These are phyloP conservation scores for Poronia punctata DNA, from an alignment of 495 filamentous ascomycete species.

Conservation along the genomic window DNA sequence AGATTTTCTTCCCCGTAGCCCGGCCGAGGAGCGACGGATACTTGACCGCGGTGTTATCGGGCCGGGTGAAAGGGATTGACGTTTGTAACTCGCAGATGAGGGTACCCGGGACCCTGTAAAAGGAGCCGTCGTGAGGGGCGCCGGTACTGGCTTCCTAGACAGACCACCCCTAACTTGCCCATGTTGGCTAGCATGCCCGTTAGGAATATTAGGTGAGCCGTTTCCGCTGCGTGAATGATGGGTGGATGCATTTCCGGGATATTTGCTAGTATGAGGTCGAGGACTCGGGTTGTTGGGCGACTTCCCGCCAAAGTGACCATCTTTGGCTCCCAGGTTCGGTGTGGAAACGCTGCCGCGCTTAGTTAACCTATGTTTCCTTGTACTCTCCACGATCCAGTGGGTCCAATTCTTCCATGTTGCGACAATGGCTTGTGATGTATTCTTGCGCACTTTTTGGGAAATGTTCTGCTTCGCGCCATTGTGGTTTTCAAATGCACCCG, in stretches of 20 bases:
- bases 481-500: slow-evolving; percentile 30
- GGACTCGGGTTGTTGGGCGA: slow-evolving; percentile 40
- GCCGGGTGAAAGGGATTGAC: slow-evolving; percentile 81
- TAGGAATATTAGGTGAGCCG: slow-evolving; percentile 17
- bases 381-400: slow-evolving; percentile 46
- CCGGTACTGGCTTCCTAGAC: slow-evolving; percentile 15
- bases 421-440: slow-evolving; percentile 42
- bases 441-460: slow-evolving; percentile 37
- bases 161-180: slow-evolving; percentile 7
- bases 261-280: slow-evolving; percentile 49
- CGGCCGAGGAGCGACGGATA: slow-evolving; percentile 61
- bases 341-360: slow-evolving; percentile 49
- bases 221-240: slow-evolving; percentile 10
- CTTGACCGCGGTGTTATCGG: slow-evolving; percentile 84
- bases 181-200: slow-evolving; percentile 11
- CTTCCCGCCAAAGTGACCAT: slow-evolving; percentile 32
- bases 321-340: slow-evolving; percentile 42
- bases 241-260: slow-evolving; percentile 22
- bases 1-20: slow-evolving; percentile 86
- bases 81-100: slow-evolving; percentile 53
- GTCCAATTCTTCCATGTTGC: slow-evolving; percentile 71
- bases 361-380: slow-evolving; percentile 34
- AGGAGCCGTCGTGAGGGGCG: slow-evolving; percentile 28
- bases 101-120: slow-evolving; percentile 45
- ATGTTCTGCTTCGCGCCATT: slow-evolving; percentile 19